Base-by-base conservation (phyloP, 768 basidiomycete species). In the Hemileccinum impolitum region DNA sequence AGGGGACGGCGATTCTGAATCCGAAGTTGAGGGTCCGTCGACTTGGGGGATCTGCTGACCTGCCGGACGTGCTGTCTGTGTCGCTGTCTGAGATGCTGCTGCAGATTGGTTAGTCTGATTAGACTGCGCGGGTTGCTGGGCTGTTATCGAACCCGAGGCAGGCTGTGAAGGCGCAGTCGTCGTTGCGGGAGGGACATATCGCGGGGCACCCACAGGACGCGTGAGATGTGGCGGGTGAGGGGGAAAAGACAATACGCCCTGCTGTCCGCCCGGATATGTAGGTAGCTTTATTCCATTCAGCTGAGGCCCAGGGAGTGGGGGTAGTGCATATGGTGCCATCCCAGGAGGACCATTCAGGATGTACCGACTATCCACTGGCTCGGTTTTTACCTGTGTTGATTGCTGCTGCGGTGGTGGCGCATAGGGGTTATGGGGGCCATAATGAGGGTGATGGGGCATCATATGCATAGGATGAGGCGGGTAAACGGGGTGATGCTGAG, bases 1-100 rank as follows among this genome's bases (percentile, higher is more conserved):
- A 10, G 87, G 82, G 3, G 87, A 82, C 2, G 86, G 78, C 19
- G 84, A 82, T 19, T 82, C 86, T 1, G 85, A 87, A 38, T 74
- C 81, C 3, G 87, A 86, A 2, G 70, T 74, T 0, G 80, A 76
- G 1, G 90, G 87, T 0, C 90, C 90, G 59, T 92, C 90, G 7
- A 84, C 81, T 60, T 92, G 90, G 1, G 90, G 90, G 53, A 92
- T 90, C 31, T 62, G 62, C 39, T 60, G 66, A 34, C 53, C 54
- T 2, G 53, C 36, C 10, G 64, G 37, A 28, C 61, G 57, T 49
- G 58, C 19, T 41, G 47, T 54, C 41, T 67, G 51, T 18, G 36
- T 21, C 1, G 46, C 43, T 11, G 65, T 30, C 35, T 55, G 56
- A 39, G 63, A 15, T 15, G 36, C 53, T 18, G 65, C 17, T 13